A percentile compares a stretch with the other conserved stretches of the same genome.
Evolutionary conservation across 257 asterid genomes (phyloP).

Genomic region (Datura wrightii): DNA sequence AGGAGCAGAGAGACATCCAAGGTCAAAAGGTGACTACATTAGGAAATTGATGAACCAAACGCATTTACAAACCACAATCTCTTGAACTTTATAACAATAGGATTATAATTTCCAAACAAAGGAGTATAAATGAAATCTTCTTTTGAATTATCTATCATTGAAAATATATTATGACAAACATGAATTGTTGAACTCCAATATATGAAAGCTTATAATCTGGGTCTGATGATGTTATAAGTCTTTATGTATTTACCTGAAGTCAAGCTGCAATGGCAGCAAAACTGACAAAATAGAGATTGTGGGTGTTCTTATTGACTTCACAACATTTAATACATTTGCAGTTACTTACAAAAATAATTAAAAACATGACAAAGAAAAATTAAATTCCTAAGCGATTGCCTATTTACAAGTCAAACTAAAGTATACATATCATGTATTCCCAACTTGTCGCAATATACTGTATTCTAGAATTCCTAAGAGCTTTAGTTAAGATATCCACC

Average conservation of each 20-base stretch:
- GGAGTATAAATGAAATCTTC: neutral
- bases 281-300: neutral
- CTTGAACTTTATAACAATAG: conserved; percentile 19
- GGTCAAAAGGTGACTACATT: conserved; percentile 10
- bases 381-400: neutral
- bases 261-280: neutral
- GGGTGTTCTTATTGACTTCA: neutral
- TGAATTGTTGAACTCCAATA: neutral
- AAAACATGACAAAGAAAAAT: neutral
- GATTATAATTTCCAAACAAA: conserved; percentile 15
- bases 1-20: conserved; percentile 14
- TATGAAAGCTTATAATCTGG: neutral
- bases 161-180: neutral
- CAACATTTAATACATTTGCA: neutral
- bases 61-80: neutral
- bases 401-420: neutral
- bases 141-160: neutral
- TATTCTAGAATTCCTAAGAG: neutral
- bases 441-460: neutral
- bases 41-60: neutral
- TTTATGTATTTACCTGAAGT: conserved; percentile 13
- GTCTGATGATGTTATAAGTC: neutral
- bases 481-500: neutral
- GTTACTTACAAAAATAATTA: neutral
- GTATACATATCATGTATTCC: neutral